These are phyloP conservation scores for Monosporascus ibericus DNA, from an alignment of 2,329 filamentous ascomycete species.

Conservation along the genomic window DNA sequence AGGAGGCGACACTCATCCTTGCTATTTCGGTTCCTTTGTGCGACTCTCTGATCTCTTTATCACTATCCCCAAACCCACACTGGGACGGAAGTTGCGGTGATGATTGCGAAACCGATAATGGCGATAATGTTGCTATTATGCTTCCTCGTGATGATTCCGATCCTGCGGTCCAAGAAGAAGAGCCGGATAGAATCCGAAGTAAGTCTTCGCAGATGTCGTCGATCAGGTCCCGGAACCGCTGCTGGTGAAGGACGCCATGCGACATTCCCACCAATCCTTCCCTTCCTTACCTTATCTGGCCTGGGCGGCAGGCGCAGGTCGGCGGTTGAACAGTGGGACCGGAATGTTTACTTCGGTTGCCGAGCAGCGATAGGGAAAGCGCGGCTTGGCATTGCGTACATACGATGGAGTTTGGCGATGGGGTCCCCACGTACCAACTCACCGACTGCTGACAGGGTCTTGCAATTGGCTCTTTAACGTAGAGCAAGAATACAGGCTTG, in stretches of 20 bases:
- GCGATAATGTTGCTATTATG: not conserved
- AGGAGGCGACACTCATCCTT: constrained; percentile 5
- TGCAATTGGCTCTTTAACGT: no score
- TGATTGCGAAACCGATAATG: not conserved
- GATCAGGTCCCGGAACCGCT: not conserved
- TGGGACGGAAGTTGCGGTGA: not conserved
- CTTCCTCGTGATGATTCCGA: no score
- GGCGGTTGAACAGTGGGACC: not conserved
- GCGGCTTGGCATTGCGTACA: not conserved
- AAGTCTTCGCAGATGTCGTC: constrained; percentile 1
- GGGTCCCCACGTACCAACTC: no score
- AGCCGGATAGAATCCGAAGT: not conserved
- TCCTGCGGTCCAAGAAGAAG: no score
- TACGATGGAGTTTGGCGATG: not conserved
- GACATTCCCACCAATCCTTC: not conserved
- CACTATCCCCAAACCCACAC: no score
- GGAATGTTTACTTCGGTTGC: not conserved
- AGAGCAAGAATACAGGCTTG: no score
- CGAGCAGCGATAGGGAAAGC: not conserved
- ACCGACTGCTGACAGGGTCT: no score
- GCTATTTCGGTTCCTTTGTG: not conserved
- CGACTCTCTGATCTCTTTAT: no score
- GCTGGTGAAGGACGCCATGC: not conserved
- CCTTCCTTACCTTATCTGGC: not conserved
- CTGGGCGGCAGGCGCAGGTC: not conserved